phyloP scores from a whole-genome alignment of 257 asterid species.

The Solanum medicagineum region DNA sequence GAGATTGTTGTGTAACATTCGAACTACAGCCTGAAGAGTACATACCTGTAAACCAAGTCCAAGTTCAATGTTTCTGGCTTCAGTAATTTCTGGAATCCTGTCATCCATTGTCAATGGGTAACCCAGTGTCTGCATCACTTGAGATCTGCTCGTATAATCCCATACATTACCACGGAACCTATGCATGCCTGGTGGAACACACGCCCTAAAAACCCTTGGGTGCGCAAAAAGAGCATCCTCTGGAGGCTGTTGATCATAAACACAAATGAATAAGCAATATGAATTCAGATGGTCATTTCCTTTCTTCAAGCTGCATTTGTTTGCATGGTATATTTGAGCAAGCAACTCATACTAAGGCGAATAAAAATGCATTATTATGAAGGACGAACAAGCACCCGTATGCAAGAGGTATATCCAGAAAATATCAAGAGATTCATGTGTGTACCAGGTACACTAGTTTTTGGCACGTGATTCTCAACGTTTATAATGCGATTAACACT shows the following conservation, averaged over 20 bases:
- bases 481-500: not conserved
- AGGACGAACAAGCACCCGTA: not conserved
- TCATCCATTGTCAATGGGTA: conserved; percentile 66
- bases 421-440: not conserved
- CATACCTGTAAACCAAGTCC: conserved; percentile 96
- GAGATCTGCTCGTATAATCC: conserved; percentile 82
- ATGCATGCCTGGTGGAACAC: conserved; percentile 99
- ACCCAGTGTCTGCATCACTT: conserved; percentile 71
- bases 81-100: conserved; percentile 78
- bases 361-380: not conserved
- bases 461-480: not conserved
- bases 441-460: not conserved
- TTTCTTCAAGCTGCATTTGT: not conserved
- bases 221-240: conserved; percentile 93
- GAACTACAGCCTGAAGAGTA: not conserved
- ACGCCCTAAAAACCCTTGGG: conserved; percentile 93
- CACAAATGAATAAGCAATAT: not conserved
- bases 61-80: conserved; percentile 93
- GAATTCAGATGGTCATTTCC: not conserved
- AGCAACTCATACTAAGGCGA: not conserved
- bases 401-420: not conserved
- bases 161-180: conserved; percentile 93
- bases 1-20: not conserved
- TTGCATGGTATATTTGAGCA: not conserved
- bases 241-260: conserved; percentile 41